Evolutionary conservation across 345 rosid species (phyloP), one percentile per base, ranked within the genome.

Genomic region (Hypericum androsaemum): DNA sequence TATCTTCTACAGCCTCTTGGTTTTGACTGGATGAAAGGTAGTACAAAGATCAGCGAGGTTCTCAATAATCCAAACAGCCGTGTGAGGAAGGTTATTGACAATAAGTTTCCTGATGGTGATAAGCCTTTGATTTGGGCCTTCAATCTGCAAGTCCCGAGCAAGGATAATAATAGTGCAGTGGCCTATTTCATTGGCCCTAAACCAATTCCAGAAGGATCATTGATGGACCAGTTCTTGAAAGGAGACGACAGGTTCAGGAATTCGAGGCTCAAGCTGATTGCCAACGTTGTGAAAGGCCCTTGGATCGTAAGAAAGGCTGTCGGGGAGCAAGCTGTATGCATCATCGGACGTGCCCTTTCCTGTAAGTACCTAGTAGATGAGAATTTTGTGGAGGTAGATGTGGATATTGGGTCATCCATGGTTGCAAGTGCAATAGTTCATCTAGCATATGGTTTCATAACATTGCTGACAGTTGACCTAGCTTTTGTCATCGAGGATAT

Each of bases 251-350:
- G 8, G 3, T 84, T 64, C 53, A 81, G 74, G 57, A 88, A 68
- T 61, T 84, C 95, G 8, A 77, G 94, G 77, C 95, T 92, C 41
- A 92, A 92, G 59, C 61, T 87, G 73, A 84, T 92, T 42, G 98
- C 96, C 38, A 92, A 88, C 86, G 79, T 92, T 32, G 95, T 83
- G 57, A 77, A 83, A 64, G 98, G 96, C 5, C 98, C 98, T 7
- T 92, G 98, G 98, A 84, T 87, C 3, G 96, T 92, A 22, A 81
- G 77, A 71, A 92, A 79, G 70, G 98, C 98, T 36, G 98, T 87
- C 55, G 98, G 96, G 43, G 96, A 92, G 79, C 98, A 87, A 62
- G 98, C 98, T 1, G 84, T 87, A 37, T 92, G 96, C 59, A 60
- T 92, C 42, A 83, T 90, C 15, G 98, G 98, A 42, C 96, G 92